phyloP scores from a whole-genome alignment of 1,139 yeast species.

The Suhomyces choctaworum region DNA sequence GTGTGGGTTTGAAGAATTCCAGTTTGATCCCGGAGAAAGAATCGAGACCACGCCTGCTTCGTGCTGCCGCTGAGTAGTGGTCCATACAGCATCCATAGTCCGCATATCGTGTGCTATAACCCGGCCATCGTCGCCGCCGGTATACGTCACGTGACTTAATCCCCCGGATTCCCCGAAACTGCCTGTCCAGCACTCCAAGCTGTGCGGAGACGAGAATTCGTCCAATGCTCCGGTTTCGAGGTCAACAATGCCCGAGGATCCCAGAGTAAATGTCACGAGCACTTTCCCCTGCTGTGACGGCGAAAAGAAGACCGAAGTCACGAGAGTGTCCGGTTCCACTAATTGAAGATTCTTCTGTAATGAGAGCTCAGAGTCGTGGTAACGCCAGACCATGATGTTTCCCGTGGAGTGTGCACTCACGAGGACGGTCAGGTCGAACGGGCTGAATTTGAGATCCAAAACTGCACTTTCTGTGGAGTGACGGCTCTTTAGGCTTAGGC shows the following conservation, averaged over 20 bases:
- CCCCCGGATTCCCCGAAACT: constrained; percentile 63
- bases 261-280: constrained; percentile 61
- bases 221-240: constrained; percentile 18
- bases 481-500: constrained; percentile 24
- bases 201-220: constrained; percentile 43
- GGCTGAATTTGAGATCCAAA: constrained; percentile 69
- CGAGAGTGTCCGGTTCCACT: constrained; percentile 51
- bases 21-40: constrained; percentile 44
- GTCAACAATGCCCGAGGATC: constrained; percentile 43
- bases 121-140: constrained; percentile 90
- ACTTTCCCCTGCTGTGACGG: constrained; percentile 36
- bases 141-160: constrained; percentile 59
- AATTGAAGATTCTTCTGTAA: constrained; percentile 31
- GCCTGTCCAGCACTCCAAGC: constrained; percentile 88
- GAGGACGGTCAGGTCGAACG: constrained; percentile 48
- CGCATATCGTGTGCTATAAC: constrained; percentile 77
- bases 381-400: constrained; percentile 62
- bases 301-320: constrained; percentile 70
- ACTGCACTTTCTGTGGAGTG: constrained; percentile 60
- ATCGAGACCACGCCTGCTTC: constrained; percentile 89
- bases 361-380: constrained; percentile 17
- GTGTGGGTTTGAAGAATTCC: constrained; percentile 48
- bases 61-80: constrained; percentile 58
- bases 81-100: constrained; percentile 48
- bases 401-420: constrained; percentile 84